Evolutionary conservation across 148 eudicot genomes (phyloP).

Genomic region (Bassia scoparia): DNA sequence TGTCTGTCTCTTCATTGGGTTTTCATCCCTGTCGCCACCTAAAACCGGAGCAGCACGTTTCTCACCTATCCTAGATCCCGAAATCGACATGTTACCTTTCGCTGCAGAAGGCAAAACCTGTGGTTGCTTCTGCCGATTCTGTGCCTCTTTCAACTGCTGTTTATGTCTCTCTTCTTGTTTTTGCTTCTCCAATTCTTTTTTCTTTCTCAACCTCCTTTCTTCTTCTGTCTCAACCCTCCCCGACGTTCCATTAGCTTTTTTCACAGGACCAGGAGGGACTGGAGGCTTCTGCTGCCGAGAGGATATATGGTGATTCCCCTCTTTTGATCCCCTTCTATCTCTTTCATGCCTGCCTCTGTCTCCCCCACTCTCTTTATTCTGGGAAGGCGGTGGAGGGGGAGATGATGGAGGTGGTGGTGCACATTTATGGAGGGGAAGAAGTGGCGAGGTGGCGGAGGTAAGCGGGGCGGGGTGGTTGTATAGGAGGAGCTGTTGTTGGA

Average conservation of each 20-base stretch:
- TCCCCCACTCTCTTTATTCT: conserved; percentile 46
- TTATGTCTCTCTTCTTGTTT: conserved; percentile 70
- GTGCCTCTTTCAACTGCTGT: conserved; percentile 72
- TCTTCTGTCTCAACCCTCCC: conserved; percentile 88
- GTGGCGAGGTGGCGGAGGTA: conserved; percentile 55
- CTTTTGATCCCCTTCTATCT: conserved; percentile 45
- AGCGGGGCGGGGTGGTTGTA: conserved; percentile 53
- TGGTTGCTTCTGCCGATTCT: conserved; percentile 54
- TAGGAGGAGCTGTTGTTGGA: conserved; percentile 54
- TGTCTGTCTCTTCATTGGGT: conserved; percentile 91
- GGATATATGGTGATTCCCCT: conserved; percentile 34
- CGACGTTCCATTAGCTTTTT: conserved; percentile 45
- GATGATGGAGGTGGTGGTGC: conserved; percentile 70
- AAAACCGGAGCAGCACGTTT: conserved; percentile 62
- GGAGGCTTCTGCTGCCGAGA: conserved; percentile 66
- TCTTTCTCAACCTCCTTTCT: conserved; percentile 82
- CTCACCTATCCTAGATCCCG: conserved; percentile 84
- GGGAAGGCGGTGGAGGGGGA: conserved; percentile 44
- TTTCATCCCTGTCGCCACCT: conserved; percentile 77
- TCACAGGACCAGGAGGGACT: conserved; percentile 38
- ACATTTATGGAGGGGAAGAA: conserved; percentile 76
- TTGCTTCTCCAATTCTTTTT: conserved; percentile 70
- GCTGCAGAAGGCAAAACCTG: conserved; percentile 62
- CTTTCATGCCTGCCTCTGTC: conserved; percentile 38
- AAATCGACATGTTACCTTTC: conserved; percentile 64